A percentile compares a stretch with the other conserved stretches of the same genome.
These are phyloP conservation scores for Fistulinella prunicolor DNA, from an alignment of 768 basidiomycete genomes.

Conservation along the genomic window DNA sequence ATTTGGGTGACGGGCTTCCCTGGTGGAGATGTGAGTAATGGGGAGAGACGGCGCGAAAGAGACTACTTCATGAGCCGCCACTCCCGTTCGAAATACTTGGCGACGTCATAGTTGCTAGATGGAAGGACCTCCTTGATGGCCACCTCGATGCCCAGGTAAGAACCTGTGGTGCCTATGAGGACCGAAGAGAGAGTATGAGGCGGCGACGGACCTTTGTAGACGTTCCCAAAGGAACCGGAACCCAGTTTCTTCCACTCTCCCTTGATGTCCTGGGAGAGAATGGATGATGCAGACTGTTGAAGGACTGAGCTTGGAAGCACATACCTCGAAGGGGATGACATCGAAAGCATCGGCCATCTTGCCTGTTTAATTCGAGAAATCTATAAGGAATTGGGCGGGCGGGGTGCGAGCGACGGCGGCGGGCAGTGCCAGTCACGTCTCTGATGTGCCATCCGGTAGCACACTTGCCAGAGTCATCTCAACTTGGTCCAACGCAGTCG, in stretches of 20 bases:
- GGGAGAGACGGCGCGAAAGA: neutral
- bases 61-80: conserved; percentile 90
- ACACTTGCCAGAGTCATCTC: neutral
- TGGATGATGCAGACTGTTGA: neutral
- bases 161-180: conserved; percentile 44
- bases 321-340: conserved; percentile 81
- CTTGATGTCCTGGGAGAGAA: conserved; percentile 75
- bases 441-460: neutral
- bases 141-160: conserved; percentile 92
- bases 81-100: conserved; percentile 98
- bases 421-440: neutral
- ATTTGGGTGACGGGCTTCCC: conserved; percentile 87
- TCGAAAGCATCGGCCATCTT: conserved; percentile 71
- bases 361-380: neutral
- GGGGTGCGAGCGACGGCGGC: conserved; percentile 3
- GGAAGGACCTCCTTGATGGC: conserved; percentile 96
- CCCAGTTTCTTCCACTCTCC: conserved; percentile 88
- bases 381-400: neutral
- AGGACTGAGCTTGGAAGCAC: conserved; percentile 17
- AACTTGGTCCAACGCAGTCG: conserved; percentile 13
- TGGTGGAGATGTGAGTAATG: conserved; percentile 18
- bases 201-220: conserved; percentile 63
- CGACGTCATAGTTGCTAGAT: conserved; percentile 87
- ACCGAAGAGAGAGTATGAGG: neutral
- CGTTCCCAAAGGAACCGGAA: conserved; percentile 90